A percentile compares a stretch with the other conserved stretches of the same genome.
These are phyloP conservation scores for Turnera subulata DNA, from an alignment of 345 rosid genomes.

Conservation along the genomic window DNA sequence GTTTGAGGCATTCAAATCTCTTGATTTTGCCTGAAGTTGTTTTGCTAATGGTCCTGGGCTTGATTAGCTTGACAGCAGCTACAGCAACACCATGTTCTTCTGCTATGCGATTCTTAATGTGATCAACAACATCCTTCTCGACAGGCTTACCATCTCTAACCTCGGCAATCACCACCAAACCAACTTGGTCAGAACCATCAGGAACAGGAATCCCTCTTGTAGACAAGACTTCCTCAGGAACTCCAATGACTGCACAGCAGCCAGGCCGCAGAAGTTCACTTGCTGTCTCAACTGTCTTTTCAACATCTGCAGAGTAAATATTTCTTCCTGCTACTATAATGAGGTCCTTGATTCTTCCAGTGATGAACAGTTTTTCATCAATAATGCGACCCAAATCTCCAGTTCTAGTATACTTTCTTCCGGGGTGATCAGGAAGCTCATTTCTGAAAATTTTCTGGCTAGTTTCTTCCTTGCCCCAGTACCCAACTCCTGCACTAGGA, in stretches of 20 bases:
- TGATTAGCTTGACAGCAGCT: conserved; percentile 53
- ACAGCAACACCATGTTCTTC: conserved; percentile 62
- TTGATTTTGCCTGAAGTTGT: conserved; percentile 70
- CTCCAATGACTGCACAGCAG: conserved; percentile 68
- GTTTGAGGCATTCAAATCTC: conserved; percentile 67
- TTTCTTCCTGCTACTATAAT: conserved; percentile 68
- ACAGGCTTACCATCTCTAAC: conserved; percentile 50
- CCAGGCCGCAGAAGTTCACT: conserved; percentile 56
- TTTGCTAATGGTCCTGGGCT: conserved; percentile 55
- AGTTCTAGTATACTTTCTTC: conserved; percentile 50
- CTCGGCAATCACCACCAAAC: conserved; percentile 67
- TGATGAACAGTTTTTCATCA: conserved; percentile 52
- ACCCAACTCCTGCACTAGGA: conserved; percentile 64
- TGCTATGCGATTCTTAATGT: conserved; percentile 37
- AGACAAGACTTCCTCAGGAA: conserved; percentile 58
- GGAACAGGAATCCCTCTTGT: conserved; percentile 51
- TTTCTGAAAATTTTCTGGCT: conserved; percentile 50
- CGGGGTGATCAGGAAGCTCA: conserved; percentile 31
- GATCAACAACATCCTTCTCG: conserved; percentile 33
- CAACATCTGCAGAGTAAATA: conserved; percentile 64
- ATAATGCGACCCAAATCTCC: conserved; percentile 63
- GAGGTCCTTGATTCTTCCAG: conserved; percentile 74
- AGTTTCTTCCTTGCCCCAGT: conserved; percentile 59
- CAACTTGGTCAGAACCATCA: conserved; percentile 55
- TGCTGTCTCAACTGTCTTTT: conserved; percentile 62